Evolutionary conservation across 805 yeast genomes (phyloP), one percentile per base, ranked within the genome.

Genomic region (Naumovozyma castellii): DNA sequence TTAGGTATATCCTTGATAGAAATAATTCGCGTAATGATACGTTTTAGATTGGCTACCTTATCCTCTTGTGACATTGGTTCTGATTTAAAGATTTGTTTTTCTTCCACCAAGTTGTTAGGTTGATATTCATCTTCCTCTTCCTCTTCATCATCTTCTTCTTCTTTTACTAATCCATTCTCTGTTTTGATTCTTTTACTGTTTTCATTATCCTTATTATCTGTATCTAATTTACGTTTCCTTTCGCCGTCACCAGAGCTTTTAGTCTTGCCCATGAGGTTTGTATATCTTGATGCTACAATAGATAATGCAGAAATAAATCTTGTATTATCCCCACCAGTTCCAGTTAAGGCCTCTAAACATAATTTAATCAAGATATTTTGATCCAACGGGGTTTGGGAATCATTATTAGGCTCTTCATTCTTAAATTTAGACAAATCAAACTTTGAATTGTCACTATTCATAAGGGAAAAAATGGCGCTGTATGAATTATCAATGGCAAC

Each of bases 301-400:
- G 75, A 74, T 43, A 87, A 63, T 2, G 85, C 94, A 39, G 76
- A 73, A 13, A 75, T 66, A 18, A 90, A 66, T 43, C 69, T 72
- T 3, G 66, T 65, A 0, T 70, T 62, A 36, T 74, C 72, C 6
- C 27, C 27, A 22, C 27, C 27, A 0, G 75, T 73, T 33, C 71
- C 71, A 14, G 69, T 65, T 41, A 92, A 65, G 0, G 95, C 86
- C 75, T 72, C 41, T 75, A 65, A 13, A 80, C 84, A 71, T 80
- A 79, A 34, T 74, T 71, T 17, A 71, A 54, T 71, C 41, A 87
- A 71, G 1, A 81, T 67, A 37, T 76, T 75, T 17, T 72, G 72
- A 4, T 92, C 27, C 27, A 22, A 22, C 27, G 10, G 27, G 9
- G 10, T 81, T 22, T n/a, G n/a, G n/a, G n/a, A n/a, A 22, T 10